phyloP scores from a whole-genome alignment of 2,329 filamentous ascomycete genomes.

The Sporothrix pallida region DNA sequence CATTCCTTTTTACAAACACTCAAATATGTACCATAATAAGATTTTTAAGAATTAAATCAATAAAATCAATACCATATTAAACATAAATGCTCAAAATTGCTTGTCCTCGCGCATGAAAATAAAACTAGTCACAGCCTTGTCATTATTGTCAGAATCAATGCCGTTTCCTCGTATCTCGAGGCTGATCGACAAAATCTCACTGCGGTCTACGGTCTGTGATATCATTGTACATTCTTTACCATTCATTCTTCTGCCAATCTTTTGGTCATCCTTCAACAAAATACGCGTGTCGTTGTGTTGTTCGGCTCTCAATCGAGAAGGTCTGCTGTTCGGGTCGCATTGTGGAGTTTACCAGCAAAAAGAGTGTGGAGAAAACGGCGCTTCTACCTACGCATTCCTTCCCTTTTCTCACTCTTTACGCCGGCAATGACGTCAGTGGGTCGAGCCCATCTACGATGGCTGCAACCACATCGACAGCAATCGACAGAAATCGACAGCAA shows the following conservation, averaged over 20 bases:
- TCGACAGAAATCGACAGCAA: too few relatives aligned
- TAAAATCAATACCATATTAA: neutral
- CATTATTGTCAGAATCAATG: neutral
- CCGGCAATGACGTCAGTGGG: constrained; percentile 22
- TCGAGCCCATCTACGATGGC: neutral
- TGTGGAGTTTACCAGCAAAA: neutral
- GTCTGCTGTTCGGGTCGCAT: neutral
- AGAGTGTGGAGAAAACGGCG: constrained; percentile 12
- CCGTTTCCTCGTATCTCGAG: neutral
- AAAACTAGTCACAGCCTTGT: neutral
- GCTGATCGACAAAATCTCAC: neutral
- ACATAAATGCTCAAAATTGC: neutral
- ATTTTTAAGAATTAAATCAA: neutral
- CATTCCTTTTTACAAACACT: constrained; percentile 1
- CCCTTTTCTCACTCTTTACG: neutral
- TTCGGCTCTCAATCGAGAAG: neutral
- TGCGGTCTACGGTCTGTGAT: neutral
- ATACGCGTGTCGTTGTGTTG: neutral
- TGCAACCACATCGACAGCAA: constrained; percentile 2
- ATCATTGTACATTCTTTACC: neutral
- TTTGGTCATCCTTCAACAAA: neutral
- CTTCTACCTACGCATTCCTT: neutral
- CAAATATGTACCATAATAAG: constrained; percentile 25
- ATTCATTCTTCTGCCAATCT: neutral
- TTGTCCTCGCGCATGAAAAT: neutral